Base-by-base conservation (phyloP, 768 basidiomycete species). In the Podaxis sp. region DNA sequence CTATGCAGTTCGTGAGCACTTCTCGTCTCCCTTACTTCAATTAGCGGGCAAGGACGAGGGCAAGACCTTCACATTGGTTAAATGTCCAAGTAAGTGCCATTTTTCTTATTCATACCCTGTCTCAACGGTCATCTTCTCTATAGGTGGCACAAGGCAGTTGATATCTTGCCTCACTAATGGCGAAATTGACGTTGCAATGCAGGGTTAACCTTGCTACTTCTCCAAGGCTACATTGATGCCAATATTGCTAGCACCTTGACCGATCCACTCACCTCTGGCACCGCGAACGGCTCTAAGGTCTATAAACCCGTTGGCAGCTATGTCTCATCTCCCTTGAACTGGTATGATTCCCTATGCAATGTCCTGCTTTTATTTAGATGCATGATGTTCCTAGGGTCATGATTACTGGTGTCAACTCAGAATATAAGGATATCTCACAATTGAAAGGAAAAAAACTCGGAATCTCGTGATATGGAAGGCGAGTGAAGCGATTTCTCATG, bases 241-340 rank as follows among this genome's bases (percentile, higher is more conserved):
- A 12, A 56, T 38, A 17, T 33, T 13, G 2, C 19, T 47, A 67
- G 94, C 69, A 94, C 93, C 0, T 84, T 98, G 53, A 97, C 96
- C 1, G 94, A 96, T 69, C 84, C 92, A 0, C 77, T 98, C 33
- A 93, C 97, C 65, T 91, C 94, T 55, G 96, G 96, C 0, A 92
- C 97, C 58, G 94, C 93, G 8, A 95, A 94, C 60, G 93, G 94
- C 1, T 91, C 90, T 0, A 82, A 83, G 57, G 85, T 89, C 6
- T 99, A 97, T 76, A 94, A 91, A 73, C 87, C 98, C 15, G 87
- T 96, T 3, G 95, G 96, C 5, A 92, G 91, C 70, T 98, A 93
- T 72, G 95, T 98, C 52, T 85, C 84, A 1, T 92, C 93, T 3
- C 92, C 95, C 1, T 77, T 98, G 47, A 89, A 93, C 77, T 98